Evolutionary conservation across 768 basidiomycete species (phyloP), one percentile per base, ranked within the genome.

Genomic region (Sarcodon aspratus): DNA sequence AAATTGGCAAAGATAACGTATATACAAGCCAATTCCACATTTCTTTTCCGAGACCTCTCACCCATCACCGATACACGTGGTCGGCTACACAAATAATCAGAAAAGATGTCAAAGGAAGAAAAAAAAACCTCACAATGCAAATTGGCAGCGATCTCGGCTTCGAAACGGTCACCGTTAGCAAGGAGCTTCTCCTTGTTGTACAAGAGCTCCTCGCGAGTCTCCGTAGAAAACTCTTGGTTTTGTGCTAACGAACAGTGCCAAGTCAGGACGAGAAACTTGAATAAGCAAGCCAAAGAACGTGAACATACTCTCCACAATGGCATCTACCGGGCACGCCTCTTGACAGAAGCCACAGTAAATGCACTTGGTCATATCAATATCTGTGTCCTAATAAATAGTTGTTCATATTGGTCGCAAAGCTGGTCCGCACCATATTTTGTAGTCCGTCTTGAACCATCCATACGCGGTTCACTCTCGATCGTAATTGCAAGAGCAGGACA

Each of bases 331-430:
- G 65, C 96, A 99, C 32, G 96, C 96, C 69, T 98, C 96, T 68
- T 98, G 95, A 66, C 96, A 98, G 75, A 97, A 98, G 48, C 96
- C 96, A 67, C 96, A 99, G 73, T 99, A 99, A 61, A 99, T 99
- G 69, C 96, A 98, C 75, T 94, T 98, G 51, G 96, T 99, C 96
- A 99, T 99, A 66, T 99, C 96, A 59, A 98, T 93, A 69, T 98
- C 91, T 94, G 55, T 27, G 40, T 15, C 15, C 17, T 9, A 51
- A 32, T 48, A 27, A 10, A 49, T 38, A 49, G 51, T 21, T 12
- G 32, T 15, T 18, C 31, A 34, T 18, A 46, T 15, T 12, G 9
- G 46, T 40, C 11, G 15, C 1, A 49, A 12, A 49, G 49, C 47
- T 33, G 45, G 17, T 43, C 62, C 77, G 47, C 48, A 86, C 92